Percentiles rank a stretch among this genome's conserved stretches.
These are phyloP conservation scores for Yueomyces sinensis DNA, from an alignment of 805 yeast genomes.

Conservation along the genomic window DNA sequence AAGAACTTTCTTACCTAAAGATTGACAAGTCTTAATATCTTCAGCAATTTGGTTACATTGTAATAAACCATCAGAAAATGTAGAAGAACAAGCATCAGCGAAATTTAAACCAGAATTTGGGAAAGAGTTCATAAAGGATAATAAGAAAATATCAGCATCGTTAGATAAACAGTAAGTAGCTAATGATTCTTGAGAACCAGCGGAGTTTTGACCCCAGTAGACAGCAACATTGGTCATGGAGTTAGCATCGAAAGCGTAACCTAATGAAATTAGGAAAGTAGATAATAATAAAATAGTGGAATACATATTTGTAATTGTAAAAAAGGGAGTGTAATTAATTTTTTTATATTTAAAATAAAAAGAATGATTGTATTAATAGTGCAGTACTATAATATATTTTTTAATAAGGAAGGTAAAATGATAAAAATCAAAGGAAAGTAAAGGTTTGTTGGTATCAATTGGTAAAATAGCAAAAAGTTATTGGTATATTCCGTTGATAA, in stretches of 20 bases:
- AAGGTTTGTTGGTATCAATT: no score
- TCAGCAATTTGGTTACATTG: conserved; percentile 43
- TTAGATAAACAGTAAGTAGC: conserved; percentile 52
- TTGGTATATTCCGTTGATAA: no score
- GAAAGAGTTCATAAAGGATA: conserved; percentile 59
- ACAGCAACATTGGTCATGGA: conserved; percentile 52
- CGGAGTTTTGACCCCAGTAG: conserved; percentile 85
- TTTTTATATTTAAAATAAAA: no score
- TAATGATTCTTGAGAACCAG: conserved; percentile 36
- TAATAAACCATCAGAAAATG: conserved; percentile 28
- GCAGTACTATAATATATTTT: no score
- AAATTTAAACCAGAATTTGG: conserved; percentile 43
- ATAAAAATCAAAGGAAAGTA: no score
- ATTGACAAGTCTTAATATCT: conserved; percentile 68
- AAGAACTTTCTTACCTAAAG: conserved; percentile 61
- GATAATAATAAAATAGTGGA: neutral
- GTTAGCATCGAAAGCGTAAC: conserved; percentile 22
- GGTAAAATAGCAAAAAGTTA: no score
- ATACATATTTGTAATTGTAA: no score
- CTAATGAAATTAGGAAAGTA: neutral
- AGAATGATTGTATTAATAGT: no score
- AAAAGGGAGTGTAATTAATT: no score
- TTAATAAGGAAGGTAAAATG: no score
- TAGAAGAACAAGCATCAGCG: conserved; percentile 36
- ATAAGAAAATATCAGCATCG: conserved; percentile 55